Conservation (phyloP, 192 early-diverging fungal genomes). For the Ambispora gerdemannii region DNA sequence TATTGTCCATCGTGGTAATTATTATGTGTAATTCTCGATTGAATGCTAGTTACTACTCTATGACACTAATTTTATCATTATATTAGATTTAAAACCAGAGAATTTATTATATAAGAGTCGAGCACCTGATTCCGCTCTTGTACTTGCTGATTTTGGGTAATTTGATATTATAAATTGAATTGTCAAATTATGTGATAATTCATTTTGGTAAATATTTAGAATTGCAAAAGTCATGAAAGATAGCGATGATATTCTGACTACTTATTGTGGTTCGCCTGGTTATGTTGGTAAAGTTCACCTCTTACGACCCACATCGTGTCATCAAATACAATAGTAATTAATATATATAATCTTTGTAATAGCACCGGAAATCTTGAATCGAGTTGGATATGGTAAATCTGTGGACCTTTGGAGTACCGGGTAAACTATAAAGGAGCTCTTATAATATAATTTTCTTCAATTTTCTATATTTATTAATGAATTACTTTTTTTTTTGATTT, state of each 20-base stretch:
- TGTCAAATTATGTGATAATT: background rate
- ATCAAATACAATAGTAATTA: background rate
- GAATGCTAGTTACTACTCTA: background rate
- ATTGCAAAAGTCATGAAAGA: constrained; percentile 65
- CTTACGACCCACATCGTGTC: too few relatives aligned
- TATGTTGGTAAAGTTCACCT: constrained; percentile 51
- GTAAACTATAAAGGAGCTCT: constrained; percentile 30
- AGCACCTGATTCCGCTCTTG: constrained; percentile 61
- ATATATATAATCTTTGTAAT: constrained; percentile 22
- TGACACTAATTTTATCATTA: background rate
- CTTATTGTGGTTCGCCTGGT: constrained; percentile 84
- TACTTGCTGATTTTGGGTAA: constrained; percentile 85
- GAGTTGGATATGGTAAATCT: constrained; percentile 79
- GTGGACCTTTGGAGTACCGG: constrained; percentile 95
- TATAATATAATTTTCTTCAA: too few relatives aligned
- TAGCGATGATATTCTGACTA: constrained; percentile 65
- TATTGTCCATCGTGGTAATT: constrained; percentile 77
- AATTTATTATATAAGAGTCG: constrained; percentile 77
- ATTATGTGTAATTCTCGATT: background rate
- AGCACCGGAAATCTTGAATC: constrained; percentile 84
- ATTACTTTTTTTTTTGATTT: constrained; percentile 1
- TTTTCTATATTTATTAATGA: background rate
- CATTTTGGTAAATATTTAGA: constrained; percentile 31
- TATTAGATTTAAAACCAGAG: constrained; percentile 76
- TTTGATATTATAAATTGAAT: background rate